Base-by-base conservation (phyloP, 306 rosid genomes). In the Dicorynia guianensis region DNA sequence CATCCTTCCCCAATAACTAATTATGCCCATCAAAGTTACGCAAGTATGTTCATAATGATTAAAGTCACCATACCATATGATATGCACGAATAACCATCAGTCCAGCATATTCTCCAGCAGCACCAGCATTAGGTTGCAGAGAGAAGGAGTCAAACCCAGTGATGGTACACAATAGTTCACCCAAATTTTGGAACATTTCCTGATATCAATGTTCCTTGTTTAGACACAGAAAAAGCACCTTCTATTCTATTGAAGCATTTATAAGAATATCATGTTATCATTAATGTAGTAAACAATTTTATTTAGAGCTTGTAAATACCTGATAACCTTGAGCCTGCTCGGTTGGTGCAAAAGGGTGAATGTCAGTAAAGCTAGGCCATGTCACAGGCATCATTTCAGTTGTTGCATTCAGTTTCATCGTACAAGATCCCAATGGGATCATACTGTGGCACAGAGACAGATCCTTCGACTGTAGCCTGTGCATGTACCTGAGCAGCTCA, bases 121-220 rank as follows among this genome's bases (percentile, higher is more conserved):
- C 99, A 76, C 99, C 99, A n/a, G 99, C 99, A 84, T 96, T 96
- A 46, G 99, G 99, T 89, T 96, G 99, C 90, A 96, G 79, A 38
- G 99, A 96, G 86, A 96, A 96, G 34, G 99, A 96, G 78, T 96
- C 99, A 81, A 96, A 96, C 44, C 99, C 99, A 47, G 98, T 96
- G 74, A 96, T 89, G 57, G 89, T 57, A 69, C 98, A 93, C 80
- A 96, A 79, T 46, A 96, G 63, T 0, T 96, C 93, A 52, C 99
- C 99, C 91, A 96, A 84, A 80, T 92, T 79, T 15, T 62, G 3
- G 88, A 96, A 93, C 99, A 96, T 93, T 89, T 96, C 99, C 99
- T 96, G 91, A 73, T 50, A 81, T 43, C 50, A 84, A 69, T 62
- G 36, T 65, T 68, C 57, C 36, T 61, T 80, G 49, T 74, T 84